These are phyloP conservation scores for Solanum ossicruentum DNA, from an alignment of 257 asterid genomes.

Conservation along the genomic window DNA sequence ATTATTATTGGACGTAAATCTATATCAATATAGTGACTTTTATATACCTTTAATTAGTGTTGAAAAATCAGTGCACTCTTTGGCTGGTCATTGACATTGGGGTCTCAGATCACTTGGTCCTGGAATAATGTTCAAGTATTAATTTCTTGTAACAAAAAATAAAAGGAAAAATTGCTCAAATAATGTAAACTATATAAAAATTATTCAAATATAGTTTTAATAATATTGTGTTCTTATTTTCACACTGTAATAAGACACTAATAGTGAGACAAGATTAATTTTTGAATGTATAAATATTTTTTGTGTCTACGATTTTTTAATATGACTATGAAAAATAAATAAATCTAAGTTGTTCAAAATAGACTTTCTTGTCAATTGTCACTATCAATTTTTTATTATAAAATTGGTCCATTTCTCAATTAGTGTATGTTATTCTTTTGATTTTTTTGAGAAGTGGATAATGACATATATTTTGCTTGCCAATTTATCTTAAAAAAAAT, in stretches of 20 bases:
- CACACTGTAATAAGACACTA: neutral
- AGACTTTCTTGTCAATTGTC: neutral
- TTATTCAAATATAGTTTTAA: neutral
- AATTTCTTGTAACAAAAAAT: neutral
- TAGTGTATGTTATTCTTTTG: neutral
- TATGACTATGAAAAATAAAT: too few relatives aligned
- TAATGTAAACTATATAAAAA: neutral
- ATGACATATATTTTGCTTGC: neutral
- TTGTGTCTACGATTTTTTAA: too few relatives aligned
- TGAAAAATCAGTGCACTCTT: neutral
- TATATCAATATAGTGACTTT: neutral
- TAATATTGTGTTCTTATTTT: neutral
- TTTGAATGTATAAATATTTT: neutral
- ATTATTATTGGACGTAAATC: neutral
- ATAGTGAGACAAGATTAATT: neutral
- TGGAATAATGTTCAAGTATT: neutral
- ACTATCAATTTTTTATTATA: neutral
- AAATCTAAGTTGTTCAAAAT: too few relatives aligned
- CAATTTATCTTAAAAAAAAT: neutral
- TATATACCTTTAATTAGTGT: neutral
- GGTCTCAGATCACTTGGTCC: neutral
- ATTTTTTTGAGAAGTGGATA: neutral
- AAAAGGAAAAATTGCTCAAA: neutral
- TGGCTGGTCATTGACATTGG: neutral
- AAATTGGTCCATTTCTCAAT: neutral